Evolutionary conservation across 305 asterid genomes (phyloP).

Genomic region (Ruellia speciosa): DNA sequence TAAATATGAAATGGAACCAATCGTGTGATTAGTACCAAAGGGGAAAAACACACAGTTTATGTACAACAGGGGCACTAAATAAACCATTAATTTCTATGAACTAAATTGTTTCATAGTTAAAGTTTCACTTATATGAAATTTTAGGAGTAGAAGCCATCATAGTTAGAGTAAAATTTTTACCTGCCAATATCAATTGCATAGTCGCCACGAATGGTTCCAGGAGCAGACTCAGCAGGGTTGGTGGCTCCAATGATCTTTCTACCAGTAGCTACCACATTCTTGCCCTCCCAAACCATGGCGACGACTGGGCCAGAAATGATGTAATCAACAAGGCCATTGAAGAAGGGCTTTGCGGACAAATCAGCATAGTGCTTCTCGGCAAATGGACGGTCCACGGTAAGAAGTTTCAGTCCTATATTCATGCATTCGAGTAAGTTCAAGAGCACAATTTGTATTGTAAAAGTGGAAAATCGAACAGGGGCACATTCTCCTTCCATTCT

Average conservation of each 20-base stretch:
- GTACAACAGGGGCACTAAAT: no score
- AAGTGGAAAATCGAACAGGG: no score
- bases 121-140: not conserved
- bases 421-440: not conserved
- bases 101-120: no score
- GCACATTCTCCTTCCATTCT: no score
- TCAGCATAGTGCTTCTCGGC: slow-evolving; percentile 86
- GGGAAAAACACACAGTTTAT: no score
- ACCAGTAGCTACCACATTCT: slow-evolving; percentile 66
- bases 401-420: slow-evolving; percentile 54
- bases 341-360: slow-evolving; percentile 73
- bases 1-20: no score
- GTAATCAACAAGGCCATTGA: slow-evolving; percentile 67
- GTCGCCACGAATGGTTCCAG: slow-evolving; percentile 90
- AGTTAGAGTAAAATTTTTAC: slow-evolving; percentile 23
- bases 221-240: slow-evolving; percentile 83
- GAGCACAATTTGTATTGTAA: not conserved
- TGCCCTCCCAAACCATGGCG: slow-evolving; percentile 94
- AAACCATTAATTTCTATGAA: no score
- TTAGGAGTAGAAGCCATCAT: not conserved
- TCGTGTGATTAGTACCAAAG: no score
- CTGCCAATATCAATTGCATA: slow-evolving; percentile 83
- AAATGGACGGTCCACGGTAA: slow-evolving; percentile 60
- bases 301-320: slow-evolving; percentile 78
- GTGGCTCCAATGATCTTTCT: slow-evolving; percentile 87